Percentiles rank a stretch among this genome's conserved stretches.
These are phyloP conservation scores for Typha latifolia DNA, from an alignment of 176 grass and related monocot genomes.

Conservation along the genomic window DNA sequence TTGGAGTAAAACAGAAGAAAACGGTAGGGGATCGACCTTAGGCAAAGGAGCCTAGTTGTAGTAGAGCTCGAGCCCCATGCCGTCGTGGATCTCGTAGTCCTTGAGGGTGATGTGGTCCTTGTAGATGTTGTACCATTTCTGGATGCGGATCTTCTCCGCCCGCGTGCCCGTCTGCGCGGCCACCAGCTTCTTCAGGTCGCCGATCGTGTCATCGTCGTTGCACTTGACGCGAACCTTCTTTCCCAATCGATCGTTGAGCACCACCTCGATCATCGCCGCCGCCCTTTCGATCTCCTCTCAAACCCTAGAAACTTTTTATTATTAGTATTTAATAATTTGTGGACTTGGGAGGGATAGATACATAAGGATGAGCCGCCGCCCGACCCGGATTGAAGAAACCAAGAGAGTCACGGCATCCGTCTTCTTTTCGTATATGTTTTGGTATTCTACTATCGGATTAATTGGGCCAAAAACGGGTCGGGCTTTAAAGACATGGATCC, in stretches of 20 bases:
- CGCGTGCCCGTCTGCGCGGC: conserved; percentile 93
- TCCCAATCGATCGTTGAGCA: conserved; percentile 91
- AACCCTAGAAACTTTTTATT: too few species aligned
- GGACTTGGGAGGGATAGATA: too few species aligned
- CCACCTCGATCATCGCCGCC: conserved; percentile 83
- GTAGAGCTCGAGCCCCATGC: conserved; percentile 99
- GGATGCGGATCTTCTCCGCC: conserved; percentile 96
- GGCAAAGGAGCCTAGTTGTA: conserved; percentile 41
- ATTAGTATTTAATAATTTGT: too few species aligned
- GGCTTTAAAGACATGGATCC: too few species aligned
- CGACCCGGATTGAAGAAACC: too few species aligned
- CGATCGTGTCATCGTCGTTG: conserved; percentile 99
- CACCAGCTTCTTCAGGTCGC: conserved; percentile 99
- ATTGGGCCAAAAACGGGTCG: too few species aligned
- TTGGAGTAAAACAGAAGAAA: too few species aligned
- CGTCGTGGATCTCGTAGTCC: conserved; percentile 98
- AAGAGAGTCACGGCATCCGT: too few species aligned
- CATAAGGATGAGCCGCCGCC: too few species aligned
- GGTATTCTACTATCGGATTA: too few species aligned
- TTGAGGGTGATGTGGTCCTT: conserved; percentile 98
- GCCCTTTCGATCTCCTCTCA: background rate
- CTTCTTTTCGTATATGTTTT: too few species aligned
- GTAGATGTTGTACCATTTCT: conserved; percentile 99
- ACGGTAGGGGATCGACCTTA: conserved; percentile 7
- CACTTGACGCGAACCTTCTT: conserved; percentile 99